A percentile compares a stretch with the other conserved stretches of the same genome.
phyloP scores from a whole-genome alignment of 1,284 basidiomycete genomes.

The Cryptococcus sp. region DNA sequence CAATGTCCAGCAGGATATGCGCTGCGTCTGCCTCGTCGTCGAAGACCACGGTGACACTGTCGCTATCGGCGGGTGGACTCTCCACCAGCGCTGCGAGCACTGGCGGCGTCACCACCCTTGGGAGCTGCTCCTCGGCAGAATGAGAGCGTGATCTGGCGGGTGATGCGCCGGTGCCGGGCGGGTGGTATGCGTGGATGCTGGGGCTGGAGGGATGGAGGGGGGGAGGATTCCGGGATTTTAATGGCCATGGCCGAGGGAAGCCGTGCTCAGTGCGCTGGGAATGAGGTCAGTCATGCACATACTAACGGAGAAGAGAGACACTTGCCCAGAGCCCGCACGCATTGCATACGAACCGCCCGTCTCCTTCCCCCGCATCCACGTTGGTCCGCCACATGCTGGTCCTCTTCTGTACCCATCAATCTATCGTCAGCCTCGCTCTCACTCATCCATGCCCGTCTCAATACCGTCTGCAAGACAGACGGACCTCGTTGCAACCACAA shows the following conservation, averaged over 20 bases:
- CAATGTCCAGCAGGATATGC: background rate
- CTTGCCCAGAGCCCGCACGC: background rate
- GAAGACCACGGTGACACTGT: background rate
- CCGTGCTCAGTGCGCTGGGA: background rate
- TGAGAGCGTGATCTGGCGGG: background rate
- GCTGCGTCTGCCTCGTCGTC: slow-evolving; percentile 1
- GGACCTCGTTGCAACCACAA: background rate
- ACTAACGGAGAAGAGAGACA: background rate
- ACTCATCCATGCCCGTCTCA: background rate
- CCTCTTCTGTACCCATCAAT: background rate
- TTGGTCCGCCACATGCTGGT: slow-evolving; percentile 3
- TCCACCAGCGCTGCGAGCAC: background rate
- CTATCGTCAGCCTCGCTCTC: background rate
- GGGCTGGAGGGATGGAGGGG: background rate
- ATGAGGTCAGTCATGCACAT: background rate
- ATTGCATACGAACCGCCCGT: background rate
- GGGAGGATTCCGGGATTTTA: background rate
- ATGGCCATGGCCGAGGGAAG: background rate
- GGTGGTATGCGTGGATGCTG: background rate
- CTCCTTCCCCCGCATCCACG: slow-evolving; percentile 1
- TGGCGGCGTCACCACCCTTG: background rate
- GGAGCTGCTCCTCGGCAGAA: background rate
- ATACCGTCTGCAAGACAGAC: background rate
- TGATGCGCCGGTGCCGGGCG: background rate
- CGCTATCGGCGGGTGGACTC: background rate